Conservation (phyloP, 192 early-diverging fungal genomes). For the Anaeromyces robustus region DNA sequence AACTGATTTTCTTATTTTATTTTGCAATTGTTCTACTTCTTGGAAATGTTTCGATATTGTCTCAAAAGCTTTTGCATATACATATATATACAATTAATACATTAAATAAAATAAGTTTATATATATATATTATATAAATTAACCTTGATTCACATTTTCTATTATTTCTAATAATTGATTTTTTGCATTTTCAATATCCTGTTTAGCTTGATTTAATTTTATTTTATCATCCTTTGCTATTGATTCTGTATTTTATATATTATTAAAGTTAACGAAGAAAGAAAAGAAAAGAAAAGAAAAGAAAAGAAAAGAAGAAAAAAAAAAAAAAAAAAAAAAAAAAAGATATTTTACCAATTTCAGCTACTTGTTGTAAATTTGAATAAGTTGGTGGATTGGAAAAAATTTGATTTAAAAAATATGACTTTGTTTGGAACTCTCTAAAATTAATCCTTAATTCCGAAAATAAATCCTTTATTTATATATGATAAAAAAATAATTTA, state of each 20-base stretch:
- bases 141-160: background rate
- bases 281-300: too few relatives aligned
- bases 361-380: background rate
- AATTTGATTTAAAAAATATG: background rate
- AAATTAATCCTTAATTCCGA: background rate
- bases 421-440: background rate
- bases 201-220: background rate
- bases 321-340: too few relatives aligned
- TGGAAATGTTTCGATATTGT: background rate
- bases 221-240: background rate
- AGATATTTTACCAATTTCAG: background rate
- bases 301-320: too few relatives aligned
- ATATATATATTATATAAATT: too few relatives aligned
- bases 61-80: background rate
- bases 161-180: background rate
- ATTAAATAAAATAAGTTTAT: too few relatives aligned
- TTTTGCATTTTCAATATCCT: background rate
- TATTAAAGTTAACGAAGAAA: too few relatives aligned
- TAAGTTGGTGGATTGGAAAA: background rate
- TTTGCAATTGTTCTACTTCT: background rate
- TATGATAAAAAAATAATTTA: too few relatives aligned
- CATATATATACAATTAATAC: too few relatives aligned
- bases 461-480: background rate
- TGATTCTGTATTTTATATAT: background rate
- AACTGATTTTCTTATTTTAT: background rate